A percentile compares a stretch with the other conserved stretches of the same genome.
phyloP scores from a whole-genome alignment of 345 rosid species.

The Eucalyptus sp. region DNA sequence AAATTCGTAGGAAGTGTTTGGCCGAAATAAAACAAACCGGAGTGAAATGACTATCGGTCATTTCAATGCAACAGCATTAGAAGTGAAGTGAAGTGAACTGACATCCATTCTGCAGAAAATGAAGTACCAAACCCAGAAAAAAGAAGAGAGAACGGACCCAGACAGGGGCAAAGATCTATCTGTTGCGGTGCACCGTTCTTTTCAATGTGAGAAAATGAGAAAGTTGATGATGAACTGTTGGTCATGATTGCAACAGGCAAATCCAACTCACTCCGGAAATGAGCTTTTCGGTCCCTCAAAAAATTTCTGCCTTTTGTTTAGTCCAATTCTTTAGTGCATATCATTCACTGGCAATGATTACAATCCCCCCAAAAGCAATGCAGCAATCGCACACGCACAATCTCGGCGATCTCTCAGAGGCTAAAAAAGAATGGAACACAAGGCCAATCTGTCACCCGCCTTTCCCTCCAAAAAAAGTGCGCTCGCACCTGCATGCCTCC shows the following conservation, averaged over 20 bases:
- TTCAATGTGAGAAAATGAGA: neutral
- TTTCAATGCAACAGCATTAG: neutral
- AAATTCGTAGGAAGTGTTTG: neutral
- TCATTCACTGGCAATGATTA: constrained; percentile 26
- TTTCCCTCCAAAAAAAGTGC: constrained; percentile 56
- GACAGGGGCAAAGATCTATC: neutral
- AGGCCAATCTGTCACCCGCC: neutral
- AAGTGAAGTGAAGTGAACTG: neutral
- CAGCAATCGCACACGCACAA: constrained; percentile 9
- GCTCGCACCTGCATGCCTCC: constrained; percentile 10
- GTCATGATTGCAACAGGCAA: neutral
- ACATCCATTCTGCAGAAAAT: neutral
- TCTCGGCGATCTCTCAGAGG: neutral
- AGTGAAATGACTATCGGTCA: neutral
- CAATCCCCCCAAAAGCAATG: constrained; percentile 36
- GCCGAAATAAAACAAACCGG: neutral
- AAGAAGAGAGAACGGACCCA: neutral
- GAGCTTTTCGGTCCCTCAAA: neutral
- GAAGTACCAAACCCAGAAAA: neutral
- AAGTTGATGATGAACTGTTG: neutral
- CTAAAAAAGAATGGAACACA: neutral
- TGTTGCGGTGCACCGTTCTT: neutral
- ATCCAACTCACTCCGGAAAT: neutral
- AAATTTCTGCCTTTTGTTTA: neutral
- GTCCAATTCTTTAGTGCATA: neutral